Base-by-base conservation (phyloP, 352 stramenopile genomes). In the Globisporangium cystogenes region DNA sequence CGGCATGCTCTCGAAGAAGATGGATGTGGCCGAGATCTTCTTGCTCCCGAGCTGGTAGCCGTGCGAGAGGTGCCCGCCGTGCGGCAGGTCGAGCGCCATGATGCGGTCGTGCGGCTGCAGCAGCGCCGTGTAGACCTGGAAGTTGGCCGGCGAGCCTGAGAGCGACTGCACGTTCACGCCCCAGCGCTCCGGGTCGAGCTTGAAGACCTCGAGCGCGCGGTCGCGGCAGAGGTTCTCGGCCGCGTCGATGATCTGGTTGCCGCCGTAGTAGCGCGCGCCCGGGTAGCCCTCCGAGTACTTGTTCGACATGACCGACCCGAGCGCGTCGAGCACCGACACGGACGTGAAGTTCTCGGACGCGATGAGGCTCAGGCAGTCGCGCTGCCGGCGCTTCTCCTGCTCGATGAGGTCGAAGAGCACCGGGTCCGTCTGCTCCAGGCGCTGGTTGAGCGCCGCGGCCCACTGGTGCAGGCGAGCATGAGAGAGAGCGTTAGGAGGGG, bases 221-320 rank as follows among this genome's bases (percentile, higher is more conserved):
- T 96, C 73, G 57, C 98, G 97, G 79, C 98, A 99, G 33, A 99
- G 69, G 31, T 92, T 74, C 74, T 99, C 98, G 24, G 98, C 94
- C 69, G 98, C 77, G 77, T 99, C 97, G 66, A 99, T 99, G 68
- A 99, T 94, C 76, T 99, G 96, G 78, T 99, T 99, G 36, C 97
- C 98, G 50, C 97, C 98, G 76, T 99, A 99, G 59, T 79, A 90
- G 54, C 84, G 82, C 60, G 81, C 70, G 31, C 93, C 95, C 8
- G 97, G 97, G 82, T 99, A 99, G 0, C 93, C 95, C 63, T 98
- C 95, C 86, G 87, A 96, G 78, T 98, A 98, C 77, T 99, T 99
- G 81, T 99, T 99, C 31, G 88, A 98, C 76, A 99, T 95, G 55
- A 99, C 92, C 10, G 93, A 99, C 31, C 98, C 97, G 31, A 99